These are phyloP conservation scores for Omphalotus guepiniiformis DNA, from an alignment of 768 basidiomycete genomes.

Conservation along the genomic window DNA sequence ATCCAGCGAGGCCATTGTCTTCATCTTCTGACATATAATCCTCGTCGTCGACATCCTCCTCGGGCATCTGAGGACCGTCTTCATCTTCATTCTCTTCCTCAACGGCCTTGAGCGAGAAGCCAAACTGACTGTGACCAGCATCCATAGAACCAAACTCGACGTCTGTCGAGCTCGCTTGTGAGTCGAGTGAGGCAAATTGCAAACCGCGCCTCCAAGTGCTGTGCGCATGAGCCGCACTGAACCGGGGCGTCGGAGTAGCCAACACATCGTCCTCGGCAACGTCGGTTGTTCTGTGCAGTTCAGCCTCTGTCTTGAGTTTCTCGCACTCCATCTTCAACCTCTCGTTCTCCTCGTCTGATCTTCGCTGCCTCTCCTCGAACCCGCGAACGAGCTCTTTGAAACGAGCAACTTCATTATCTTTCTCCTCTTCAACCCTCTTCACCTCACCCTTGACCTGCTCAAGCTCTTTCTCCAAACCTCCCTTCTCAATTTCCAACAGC, in stretches of 20 bases:
- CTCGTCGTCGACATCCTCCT: slow-evolving; percentile 35
- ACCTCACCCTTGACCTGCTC: slow-evolving; percentile 20
- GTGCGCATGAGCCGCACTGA: slow-evolving; percentile 10
- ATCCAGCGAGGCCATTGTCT: slow-evolving; percentile 56
- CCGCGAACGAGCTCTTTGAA: slow-evolving; percentile 6
- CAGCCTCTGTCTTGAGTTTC: slow-evolving; percentile 27
- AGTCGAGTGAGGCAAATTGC: slow-evolving; percentile 59
- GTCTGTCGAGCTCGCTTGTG: slow-evolving; percentile 60
- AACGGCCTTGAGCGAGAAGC: slow-evolving; percentile 52
- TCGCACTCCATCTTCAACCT: slow-evolving; percentile 32
- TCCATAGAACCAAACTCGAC: slow-evolving; percentile 54
- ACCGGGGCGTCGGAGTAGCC: slow-evolving; percentile 42
- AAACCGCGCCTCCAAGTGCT: slow-evolving; percentile 39
- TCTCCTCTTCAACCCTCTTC: slow-evolving; percentile 16
- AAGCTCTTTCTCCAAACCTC: slow-evolving; percentile 46
- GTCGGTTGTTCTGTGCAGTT: slow-evolving; percentile 14
- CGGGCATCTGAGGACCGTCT: slow-evolving; percentile 27
- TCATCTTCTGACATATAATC: slow-evolving; percentile 43
- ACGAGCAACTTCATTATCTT: not conserved
- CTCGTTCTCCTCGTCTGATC: slow-evolving; percentile 22
- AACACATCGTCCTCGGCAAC: slow-evolving; percentile 23
- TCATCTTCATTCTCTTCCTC: slow-evolving; percentile 47
- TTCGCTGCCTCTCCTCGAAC: slow-evolving; percentile 24
- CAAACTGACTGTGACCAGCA: slow-evolving; percentile 34
- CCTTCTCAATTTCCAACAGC: slow-evolving; percentile 64